phyloP scores from a whole-genome alignment of 78 protist genomes.

The Polysphondylium violaceum region DNA sequence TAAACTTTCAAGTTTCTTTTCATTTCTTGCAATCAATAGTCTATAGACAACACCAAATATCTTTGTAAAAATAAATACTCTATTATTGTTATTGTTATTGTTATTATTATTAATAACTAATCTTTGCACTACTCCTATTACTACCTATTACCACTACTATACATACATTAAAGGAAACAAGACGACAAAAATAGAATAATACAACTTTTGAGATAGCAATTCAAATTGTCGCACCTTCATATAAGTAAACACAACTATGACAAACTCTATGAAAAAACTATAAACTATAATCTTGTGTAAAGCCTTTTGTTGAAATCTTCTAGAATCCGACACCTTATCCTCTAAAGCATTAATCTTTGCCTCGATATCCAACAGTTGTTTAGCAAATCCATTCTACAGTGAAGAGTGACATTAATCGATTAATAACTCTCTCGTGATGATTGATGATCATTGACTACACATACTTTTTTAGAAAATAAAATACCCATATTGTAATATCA shows the following conservation, averaged over 20 bases:
- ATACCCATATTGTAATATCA: constrained; percentile 18
- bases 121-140: too few relatives aligned
- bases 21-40: constrained; percentile 13
- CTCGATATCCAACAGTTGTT: constrained; percentile 51
- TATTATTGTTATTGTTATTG: not conserved
- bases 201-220: constrained; percentile 6
- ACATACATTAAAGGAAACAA: constrained; percentile 60
- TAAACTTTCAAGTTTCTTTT: constrained; percentile 40
- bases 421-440: not conserved
- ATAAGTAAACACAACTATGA: constrained; percentile 27
- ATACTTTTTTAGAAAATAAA: constrained; percentile 19
- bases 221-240: not conserved
- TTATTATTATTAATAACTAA: not conserved
- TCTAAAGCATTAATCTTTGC: constrained; percentile 42
- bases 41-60: constrained; percentile 4
- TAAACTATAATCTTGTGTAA: constrained; percentile 9
- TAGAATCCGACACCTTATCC: constrained; percentile 11
- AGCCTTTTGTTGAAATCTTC: constrained; percentile 8
- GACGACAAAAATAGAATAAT: constrained; percentile 6
- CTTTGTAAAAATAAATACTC: constrained; percentile 1
- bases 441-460: too few relatives aligned
- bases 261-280: constrained; percentile 27
- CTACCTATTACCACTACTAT: too few relatives aligned
- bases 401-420: not conserved
- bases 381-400: constrained; percentile 33